Base-by-base conservation (phyloP, 2,329 filamentous ascomycete species). In the Trichoderma atroviride region DNA sequence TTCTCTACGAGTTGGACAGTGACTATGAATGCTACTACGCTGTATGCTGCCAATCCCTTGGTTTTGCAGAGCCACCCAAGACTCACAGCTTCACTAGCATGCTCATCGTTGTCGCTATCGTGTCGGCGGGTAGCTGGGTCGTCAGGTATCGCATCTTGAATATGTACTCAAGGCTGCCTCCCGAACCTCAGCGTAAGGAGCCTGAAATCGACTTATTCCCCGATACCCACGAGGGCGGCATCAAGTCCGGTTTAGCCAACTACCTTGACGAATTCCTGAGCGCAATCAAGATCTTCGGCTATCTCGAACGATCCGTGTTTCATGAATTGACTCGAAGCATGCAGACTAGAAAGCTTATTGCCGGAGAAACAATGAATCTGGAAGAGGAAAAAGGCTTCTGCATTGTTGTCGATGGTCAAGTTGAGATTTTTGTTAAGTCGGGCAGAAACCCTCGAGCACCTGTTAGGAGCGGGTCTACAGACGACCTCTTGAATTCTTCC, bases 381-480 rank as follows among this genome's bases (percentile, higher is more conserved):
- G 96, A 99, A 80, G 96, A 99, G 78, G 96, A 99, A 76, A 97
- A 99, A 76, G 96, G 96, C 0, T 99, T 99, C 76, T 99, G 96
- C 78, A 86, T 99, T 69, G 96, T 99, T 5, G 96, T 99, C 3
- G 96, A 99, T 80, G 96, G 96, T 2, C 81, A 97, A 33, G 94
- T 99, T 0, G 94, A 99, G 79, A 98, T 99, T 67, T 99, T 98
- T 78, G 96, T 99, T 79, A 98, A 97, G 78, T 97, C 95, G 2
- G 89, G 90, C 55, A 85, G 87, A 52, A 83, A 86, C 65, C 82
- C 83, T 66, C 80, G 79, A 57, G 81, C 80, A 13, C 72, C 76
- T 7, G 72, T 71, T 3, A 72, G 72, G 3, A 72, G 72, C 55
- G 70, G 70, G 10, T 66, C 67, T 59, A 74, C 74, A 10, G 70